These are phyloP conservation scores for Salvia miltiorrhiza DNA, from an alignment of 257 asterid species.

Conservation along the genomic window DNA sequence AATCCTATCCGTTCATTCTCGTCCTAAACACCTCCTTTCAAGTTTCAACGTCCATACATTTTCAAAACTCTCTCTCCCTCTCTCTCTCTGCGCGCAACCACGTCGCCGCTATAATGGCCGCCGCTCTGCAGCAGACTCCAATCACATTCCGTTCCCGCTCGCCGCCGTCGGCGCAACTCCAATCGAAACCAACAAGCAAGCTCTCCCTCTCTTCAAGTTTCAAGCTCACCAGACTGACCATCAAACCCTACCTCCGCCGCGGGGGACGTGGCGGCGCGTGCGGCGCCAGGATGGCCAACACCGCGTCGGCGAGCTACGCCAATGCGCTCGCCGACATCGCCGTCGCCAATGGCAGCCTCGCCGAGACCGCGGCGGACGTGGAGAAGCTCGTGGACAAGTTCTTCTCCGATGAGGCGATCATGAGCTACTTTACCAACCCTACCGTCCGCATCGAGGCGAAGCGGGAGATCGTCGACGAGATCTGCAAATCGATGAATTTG, in stretches of 20 bases:
- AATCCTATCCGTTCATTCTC: conserved; percentile 36
- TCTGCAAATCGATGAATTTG: conserved; percentile 19
- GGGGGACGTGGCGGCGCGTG: conserved; percentile 17
- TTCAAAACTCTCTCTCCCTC: background rate
- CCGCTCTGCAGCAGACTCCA: conserved; percentile 18
- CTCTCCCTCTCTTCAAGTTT: conserved; percentile 18
- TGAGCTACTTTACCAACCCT: conserved; percentile 14
- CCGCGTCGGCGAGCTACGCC: conserved; percentile 23
- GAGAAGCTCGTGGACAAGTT: conserved; percentile 12
- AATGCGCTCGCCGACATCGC: conserved; percentile 13
- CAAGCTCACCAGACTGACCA: conserved; percentile 7
- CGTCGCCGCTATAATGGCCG: conserved; percentile 26
- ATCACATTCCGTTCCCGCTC: conserved; percentile 20
- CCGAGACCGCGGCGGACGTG: background rate
- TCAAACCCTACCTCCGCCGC: conserved; percentile 12
- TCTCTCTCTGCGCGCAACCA: background rate
- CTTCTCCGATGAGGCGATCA: background rate
- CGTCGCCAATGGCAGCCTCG: conserved; percentile 6
- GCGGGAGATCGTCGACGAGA: conserved; percentile 6
- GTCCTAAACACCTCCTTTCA: conserved; percentile 29
- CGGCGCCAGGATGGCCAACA: conserved; percentile 22
- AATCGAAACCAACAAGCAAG: background rate
- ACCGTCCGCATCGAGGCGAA: conserved; percentile 4
- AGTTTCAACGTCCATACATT: conserved; percentile 7
- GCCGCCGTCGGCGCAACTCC: conserved; percentile 16